These are phyloP conservation scores for Ulota crispa DNA, from an alignment of 225 moss, liverwort and hornwort genomes.

Conservation along the genomic window DNA sequence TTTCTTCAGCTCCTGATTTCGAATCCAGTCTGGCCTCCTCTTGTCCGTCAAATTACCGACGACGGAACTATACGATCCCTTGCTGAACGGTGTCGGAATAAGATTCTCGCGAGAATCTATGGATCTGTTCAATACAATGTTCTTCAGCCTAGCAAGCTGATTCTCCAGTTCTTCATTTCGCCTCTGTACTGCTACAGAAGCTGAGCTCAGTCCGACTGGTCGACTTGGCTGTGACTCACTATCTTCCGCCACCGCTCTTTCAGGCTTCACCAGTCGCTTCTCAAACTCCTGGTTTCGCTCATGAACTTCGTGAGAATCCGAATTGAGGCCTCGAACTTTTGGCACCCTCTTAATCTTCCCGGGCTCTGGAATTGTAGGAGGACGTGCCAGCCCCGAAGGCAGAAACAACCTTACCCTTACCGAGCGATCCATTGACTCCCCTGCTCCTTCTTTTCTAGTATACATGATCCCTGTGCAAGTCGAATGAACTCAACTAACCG, in stretches of 20 bases:
- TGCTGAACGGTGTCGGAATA: neutral
- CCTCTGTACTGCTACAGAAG: neutral
- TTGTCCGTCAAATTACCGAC: accelerated
- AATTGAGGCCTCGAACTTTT: too few species aligned
- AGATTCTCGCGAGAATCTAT: neutral
- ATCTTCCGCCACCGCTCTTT: neutral
- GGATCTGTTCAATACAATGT: neutral
- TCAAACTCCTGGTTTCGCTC: neutral
- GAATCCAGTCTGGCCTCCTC: neutral
- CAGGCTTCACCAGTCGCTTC: neutral
- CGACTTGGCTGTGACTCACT: neutral
- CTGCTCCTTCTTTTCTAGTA: neutral
- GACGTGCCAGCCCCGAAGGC: accelerated
- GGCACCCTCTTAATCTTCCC: too few species aligned
- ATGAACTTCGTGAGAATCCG: too few species aligned
- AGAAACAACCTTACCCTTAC: accelerated
- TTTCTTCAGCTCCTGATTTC: neutral
- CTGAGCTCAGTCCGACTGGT: neutral
- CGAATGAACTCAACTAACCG: neutral
- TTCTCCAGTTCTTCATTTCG: neutral
- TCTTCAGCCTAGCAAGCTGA: neutral
- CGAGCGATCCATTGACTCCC: neutral
- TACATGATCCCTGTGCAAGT: neutral
- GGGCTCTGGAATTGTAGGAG: neutral
- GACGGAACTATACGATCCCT: neutral